Percentiles rank a stretch among this genome's conserved stretches.
These are phyloP conservation scores for Lipomyces yamanashiensis DNA, from an alignment of 805 yeast species.

Conservation along the genomic window DNA sequence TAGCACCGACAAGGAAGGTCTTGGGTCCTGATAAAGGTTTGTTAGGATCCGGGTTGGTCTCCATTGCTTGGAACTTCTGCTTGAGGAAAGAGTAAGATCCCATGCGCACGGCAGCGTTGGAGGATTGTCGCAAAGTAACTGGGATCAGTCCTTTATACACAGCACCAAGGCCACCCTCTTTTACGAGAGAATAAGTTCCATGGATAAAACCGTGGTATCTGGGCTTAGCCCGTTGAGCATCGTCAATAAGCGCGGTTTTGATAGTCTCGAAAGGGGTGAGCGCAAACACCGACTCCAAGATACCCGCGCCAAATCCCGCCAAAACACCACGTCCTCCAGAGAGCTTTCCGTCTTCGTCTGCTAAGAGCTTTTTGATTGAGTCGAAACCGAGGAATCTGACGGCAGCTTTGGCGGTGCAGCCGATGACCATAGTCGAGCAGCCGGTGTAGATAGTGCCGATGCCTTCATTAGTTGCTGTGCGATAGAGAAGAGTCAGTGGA, in stretches of 20 bases:
- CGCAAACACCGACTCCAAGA: constrained; percentile 86
- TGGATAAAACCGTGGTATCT: constrained; percentile 66
- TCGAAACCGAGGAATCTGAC: constrained; percentile 93
- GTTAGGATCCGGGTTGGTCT: constrained; percentile 53
- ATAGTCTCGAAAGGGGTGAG: constrained; percentile 97
- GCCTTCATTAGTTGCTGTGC: constrained; percentile 79
- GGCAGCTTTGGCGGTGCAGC: constrained; percentile 96
- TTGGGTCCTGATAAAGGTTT: constrained; percentile 76
- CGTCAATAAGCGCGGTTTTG: constrained; percentile 94
- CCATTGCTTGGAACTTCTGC: constrained; percentile 35
- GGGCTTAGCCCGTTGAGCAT: constrained; percentile 76
- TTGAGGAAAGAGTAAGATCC: constrained; percentile 93
- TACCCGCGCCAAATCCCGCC: constrained; percentile 98
- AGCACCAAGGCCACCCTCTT: constrained; percentile 81
- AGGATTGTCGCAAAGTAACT: constrained; percentile 92
- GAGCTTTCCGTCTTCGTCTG: constrained; percentile 83
- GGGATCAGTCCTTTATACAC: constrained; percentile 89
- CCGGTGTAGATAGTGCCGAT: constrained; percentile 82
- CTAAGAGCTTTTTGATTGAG: constrained; percentile 72
- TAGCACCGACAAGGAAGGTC: constrained; percentile 87
- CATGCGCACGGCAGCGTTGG: constrained; percentile 91
- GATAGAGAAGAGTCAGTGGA: constrained; percentile 79
- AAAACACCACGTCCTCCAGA: constrained; percentile 89
- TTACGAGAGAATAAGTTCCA: constrained; percentile 68
- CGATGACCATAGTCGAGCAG: constrained; percentile 94